These are phyloP conservation scores for Yamagishiella unicocca DNA, from an alignment of 139 green algal species.

Conservation along the genomic window DNA sequence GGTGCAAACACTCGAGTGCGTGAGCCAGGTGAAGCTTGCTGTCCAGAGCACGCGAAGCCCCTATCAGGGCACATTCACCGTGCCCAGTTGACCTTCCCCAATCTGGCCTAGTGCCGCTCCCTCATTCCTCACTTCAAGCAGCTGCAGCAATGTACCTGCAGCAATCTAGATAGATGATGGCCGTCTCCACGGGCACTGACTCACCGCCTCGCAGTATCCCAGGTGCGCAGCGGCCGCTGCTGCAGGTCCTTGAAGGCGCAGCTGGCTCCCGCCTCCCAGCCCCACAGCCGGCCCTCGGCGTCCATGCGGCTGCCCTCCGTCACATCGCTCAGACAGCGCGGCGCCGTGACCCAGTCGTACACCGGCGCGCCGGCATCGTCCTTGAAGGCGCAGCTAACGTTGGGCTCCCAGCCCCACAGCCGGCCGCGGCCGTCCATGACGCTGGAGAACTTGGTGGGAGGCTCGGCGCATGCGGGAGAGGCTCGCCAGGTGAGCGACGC, in stretches of 20 bases:
- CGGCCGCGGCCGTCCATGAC: slow-evolving; percentile 48
- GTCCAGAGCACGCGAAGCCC: too few species aligned
- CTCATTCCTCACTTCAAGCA: too few species aligned
- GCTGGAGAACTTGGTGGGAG: slow-evolving; percentile 12
- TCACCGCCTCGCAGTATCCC: background rate
- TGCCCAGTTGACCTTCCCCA: too few species aligned
- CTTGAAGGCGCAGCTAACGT: slow-evolving; percentile 50
- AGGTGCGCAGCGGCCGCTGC: slow-evolving; percentile 10
- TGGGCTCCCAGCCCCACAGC: slow-evolving; percentile 57
- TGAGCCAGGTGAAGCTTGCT: too few species aligned
- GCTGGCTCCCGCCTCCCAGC: slow-evolving; percentile 1
- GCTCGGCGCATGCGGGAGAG: background rate
- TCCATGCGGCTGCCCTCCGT: background rate
- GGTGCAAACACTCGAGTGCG: too few species aligned
- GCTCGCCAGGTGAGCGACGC: slow-evolving; percentile 31
- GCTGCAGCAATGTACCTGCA: too few species aligned
- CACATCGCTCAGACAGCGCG: slow-evolving; percentile 32
- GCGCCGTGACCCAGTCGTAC: slow-evolving; percentile 44
- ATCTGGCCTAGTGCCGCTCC: too few species aligned
- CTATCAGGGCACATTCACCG: too few species aligned
- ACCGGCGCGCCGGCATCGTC: background rate
- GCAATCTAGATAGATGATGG: too few species aligned
- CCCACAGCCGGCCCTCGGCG: slow-evolving; percentile 3
- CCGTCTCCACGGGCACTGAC: too few species aligned
- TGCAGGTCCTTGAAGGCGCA: slow-evolving; percentile 45